These are phyloP conservation scores for Penicillium atrosanguineum DNA, from an alignment of 495 filamentous ascomycete species.

Conservation along the genomic window DNA sequence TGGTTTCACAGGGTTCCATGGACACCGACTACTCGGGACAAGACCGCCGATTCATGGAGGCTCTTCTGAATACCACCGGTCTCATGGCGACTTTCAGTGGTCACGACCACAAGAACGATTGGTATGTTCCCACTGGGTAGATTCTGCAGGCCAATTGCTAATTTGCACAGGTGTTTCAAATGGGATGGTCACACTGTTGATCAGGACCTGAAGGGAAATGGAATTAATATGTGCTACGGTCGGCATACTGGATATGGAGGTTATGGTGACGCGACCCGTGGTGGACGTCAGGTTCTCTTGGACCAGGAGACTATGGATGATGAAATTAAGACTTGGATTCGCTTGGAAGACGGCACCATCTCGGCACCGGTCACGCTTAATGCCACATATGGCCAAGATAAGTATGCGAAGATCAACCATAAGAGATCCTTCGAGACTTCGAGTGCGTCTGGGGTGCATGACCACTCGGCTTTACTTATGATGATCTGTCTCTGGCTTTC, in stretches of 20 bases:
- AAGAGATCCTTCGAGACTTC: not conserved
- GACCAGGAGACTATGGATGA: slow-evolving; percentile 30
- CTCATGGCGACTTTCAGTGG: slow-evolving; percentile 64
- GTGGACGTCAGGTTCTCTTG: slow-evolving; percentile 57
- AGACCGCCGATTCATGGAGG: slow-evolving; percentile 65
- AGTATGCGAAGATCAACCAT: slow-evolving; percentile 3
- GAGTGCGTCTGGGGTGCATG: not conserved
- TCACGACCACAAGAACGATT: slow-evolving; percentile 70
- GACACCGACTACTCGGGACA: slow-evolving; percentile 41
- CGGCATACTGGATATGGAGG: slow-evolving; percentile 70
- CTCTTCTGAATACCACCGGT: slow-evolving; percentile 53
- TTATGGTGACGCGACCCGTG: slow-evolving; percentile 63
- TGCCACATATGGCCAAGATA: slow-evolving; percentile 62
- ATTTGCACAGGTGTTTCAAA: slow-evolving; percentile 34
- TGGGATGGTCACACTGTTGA: slow-evolving; percentile 32
- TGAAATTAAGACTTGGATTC: slow-evolving; percentile 60
- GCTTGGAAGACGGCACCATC: slow-evolving; percentile 58
- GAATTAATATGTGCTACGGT: slow-evolving; percentile 62
- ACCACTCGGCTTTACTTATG: not conserved
- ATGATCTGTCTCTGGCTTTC: slow-evolving; percentile 12
- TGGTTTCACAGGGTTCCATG: slow-evolving; percentile 24
- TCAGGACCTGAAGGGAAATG: slow-evolving; percentile 36
- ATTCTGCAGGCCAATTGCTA: not conserved
- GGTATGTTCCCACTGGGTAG: slow-evolving; percentile 39
- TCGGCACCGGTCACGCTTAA: slow-evolving; percentile 63